These are phyloP conservation scores for Hanseniaspora vineae DNA, from an alignment of 805 yeast genomes.

Conservation along the genomic window DNA sequence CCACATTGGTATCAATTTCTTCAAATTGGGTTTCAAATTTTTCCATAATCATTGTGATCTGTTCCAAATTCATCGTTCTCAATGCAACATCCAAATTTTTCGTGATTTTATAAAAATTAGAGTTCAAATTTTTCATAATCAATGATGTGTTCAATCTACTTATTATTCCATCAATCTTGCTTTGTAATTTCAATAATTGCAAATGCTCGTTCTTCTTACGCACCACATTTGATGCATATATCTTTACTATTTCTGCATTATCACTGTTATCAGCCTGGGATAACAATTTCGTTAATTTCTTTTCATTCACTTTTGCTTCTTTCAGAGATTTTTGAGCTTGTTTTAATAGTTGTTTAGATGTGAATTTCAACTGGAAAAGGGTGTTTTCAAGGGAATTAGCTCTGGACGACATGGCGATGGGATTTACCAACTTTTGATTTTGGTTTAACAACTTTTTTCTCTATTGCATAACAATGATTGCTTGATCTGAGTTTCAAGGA, in stretches of 20 bases:
- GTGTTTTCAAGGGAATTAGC: conserved; percentile 18
- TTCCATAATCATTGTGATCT: conserved; percentile 90
- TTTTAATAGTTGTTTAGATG: conserved; percentile 83
- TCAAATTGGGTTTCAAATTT: conserved; percentile 93
- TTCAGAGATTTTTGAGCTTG: conserved; percentile 87
- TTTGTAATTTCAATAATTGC: conserved; percentile 67
- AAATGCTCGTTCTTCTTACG: conserved; percentile 80
- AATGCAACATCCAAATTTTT: conserved; percentile 94
- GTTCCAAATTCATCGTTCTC: conserved; percentile 89
- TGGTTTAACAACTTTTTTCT: too few species aligned
- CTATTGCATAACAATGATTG: too few species aligned
- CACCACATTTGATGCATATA: conserved; percentile 93
- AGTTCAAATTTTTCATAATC: conserved; percentile 90
- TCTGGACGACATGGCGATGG: not conserved
- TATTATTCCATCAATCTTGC: conserved; percentile 91
- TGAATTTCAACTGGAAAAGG: conserved; percentile 41
- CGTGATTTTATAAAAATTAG: conserved; percentile 86
- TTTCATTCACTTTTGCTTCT: conserved; percentile 78
- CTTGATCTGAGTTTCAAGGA: too few species aligned
- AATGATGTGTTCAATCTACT: conserved; percentile 95
- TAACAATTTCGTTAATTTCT: conserved; percentile 61
- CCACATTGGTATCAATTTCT: conserved; percentile 82
- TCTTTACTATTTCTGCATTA: conserved; percentile 79
- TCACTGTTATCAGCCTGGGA: conserved; percentile 30
- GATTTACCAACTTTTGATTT: not conserved